Conservation (phyloP, 805 yeast species). For the Candida hispaniensis region DNA sequence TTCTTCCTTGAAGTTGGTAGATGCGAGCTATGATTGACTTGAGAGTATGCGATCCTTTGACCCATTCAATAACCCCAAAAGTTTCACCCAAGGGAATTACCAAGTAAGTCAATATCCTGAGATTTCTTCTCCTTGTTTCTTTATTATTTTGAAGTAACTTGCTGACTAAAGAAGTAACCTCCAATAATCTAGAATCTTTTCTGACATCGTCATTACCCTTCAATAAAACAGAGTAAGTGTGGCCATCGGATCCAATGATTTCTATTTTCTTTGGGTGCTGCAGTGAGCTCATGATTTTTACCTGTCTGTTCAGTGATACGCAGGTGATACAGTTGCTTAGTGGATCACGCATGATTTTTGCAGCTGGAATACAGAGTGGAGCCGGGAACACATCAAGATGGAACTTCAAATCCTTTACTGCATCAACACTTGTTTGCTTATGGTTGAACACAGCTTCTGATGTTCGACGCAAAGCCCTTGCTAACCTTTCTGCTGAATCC, state of each 20-base stretch:
- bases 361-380: slow-evolving; percentile 23
- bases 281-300: slow-evolving; percentile 64
- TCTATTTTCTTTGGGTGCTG: slow-evolving; percentile 77
- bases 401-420: slow-evolving; percentile 10
- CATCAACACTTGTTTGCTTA: slow-evolving; percentile 2
- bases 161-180: slow-evolving; percentile 79
- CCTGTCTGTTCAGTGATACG: slow-evolving; percentile 57
- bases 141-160: slow-evolving; percentile 53
- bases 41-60: slow-evolving; percentile 61
- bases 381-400: slow-evolving; percentile 4
- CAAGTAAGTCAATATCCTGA: slow-evolving; percentile 69
- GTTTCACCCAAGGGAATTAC: slow-evolving; percentile 81
- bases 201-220: slow-evolving; percentile 85
- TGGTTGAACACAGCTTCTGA: slow-evolving; percentile 1
- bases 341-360: slow-evolving; percentile 19
- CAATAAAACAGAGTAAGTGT: slow-evolving; percentile 62
- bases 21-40: slow-evolving; percentile 45
- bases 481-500: slow-evolving; percentile 10
- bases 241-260: slow-evolving; percentile 68
- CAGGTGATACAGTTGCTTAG: slow-evolving; percentile 35
- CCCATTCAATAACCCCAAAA: slow-evolving; percentile 88
- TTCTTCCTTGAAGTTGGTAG: slow-evolving; percentile 35
- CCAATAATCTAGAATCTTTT: slow-evolving; percentile 90
- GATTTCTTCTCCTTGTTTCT: slow-evolving; percentile 62
- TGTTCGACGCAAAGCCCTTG: slow-evolving; percentile 4